A percentile compares a stretch with the other conserved stretches of the same genome.
Conservation (phyloP, 805 yeast species). For the Ogataea pilisensis region DNA sequence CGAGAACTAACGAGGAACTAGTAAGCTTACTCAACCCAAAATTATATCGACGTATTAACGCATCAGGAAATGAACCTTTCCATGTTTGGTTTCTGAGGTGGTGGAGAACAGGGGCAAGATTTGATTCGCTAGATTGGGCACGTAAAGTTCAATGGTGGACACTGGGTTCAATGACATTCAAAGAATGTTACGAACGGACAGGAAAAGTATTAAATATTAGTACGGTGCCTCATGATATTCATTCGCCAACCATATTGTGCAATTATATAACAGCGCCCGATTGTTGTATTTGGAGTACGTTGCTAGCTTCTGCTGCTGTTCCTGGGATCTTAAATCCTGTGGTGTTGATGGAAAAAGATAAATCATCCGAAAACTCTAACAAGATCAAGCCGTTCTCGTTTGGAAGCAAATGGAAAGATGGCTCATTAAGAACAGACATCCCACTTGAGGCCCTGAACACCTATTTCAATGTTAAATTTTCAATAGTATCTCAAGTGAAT, state of each 20-base stretch:
- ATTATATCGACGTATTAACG: conserved; percentile 59
- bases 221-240: conserved; percentile 79
- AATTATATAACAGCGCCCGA: conserved; percentile 74
- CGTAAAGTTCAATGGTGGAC: conserved; percentile 65
- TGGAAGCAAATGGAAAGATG: conserved; percentile 77
- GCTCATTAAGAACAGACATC: conserved; percentile 72
- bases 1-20: conserved; percentile 67
- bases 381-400: conserved; percentile 60
- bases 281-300: conserved; percentile 76
- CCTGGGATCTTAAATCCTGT: conserved; percentile 82
- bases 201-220: conserved; percentile 70
- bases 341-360: conserved; percentile 59
- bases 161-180: conserved; percentile 64
- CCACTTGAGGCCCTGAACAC: conserved; percentile 72
- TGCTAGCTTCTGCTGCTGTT: conserved; percentile 76
- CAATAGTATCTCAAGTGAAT: conserved; percentile 77
- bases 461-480: conserved; percentile 70
- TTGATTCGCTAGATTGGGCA: conserved; percentile 76
- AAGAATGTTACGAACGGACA: conserved; percentile 63
- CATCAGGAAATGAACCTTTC: conserved; percentile 59
- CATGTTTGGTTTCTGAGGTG: conserved; percentile 58
- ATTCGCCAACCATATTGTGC: conserved; percentile 75
- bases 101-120: conserved; percentile 74
- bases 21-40: conserved; percentile 52
- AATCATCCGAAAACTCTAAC: conserved; percentile 22